Evolutionary conservation across 441 rosid species (phyloP), one percentile per base, ranked within the genome.

Genomic region (Gossypium schwendimanii): DNA sequence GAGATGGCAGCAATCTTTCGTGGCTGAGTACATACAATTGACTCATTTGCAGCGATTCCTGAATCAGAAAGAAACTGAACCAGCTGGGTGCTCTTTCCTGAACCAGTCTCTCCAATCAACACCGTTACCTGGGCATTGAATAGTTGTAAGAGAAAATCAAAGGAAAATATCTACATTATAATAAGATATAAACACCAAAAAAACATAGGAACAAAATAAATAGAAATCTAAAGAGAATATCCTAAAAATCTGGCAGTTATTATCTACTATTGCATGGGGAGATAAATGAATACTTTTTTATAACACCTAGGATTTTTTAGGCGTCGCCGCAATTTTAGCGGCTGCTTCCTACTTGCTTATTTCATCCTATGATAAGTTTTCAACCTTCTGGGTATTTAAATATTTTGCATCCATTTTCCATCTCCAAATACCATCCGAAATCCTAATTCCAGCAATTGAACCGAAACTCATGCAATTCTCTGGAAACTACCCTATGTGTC

Each of bases 1-100:
- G 97, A 84, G 63, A 82, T 67, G 12, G 97, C 97, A 67, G 97
- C 97, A 74, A 94, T 87, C 70, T 89, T 94, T 49, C 97, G 86
- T 33, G 98, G 97, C 75, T 92, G 97, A 55, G 98, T 91, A 77
- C 98, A 94, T 31, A 92, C 84, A 77, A 91, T 83, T 6, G 97
- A 81, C 71, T 78, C 85, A 73, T 75, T 55, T 20, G 83, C 80
- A 69, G 85, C 87, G 11, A 92, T 70, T 53, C 91, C 94, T 23
- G 97, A 90, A 82, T 94, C 98, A 84, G 91, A 89, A 67, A 94
- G 94, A 81, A 81, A 94, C 80, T 94, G 98, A 73, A 85, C 89
- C 82, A 94, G 68, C 83, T 94, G 97, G 8, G 98, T 94, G 75
- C 97, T 94, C 81, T 94, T 94, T 45, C 98, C 98, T 7, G 97